A percentile compares a stretch with the other conserved stretches of the same genome.
phyloP scores from a whole-genome alignment of 352 stramenopile species.

The Phytophthora lateralis region DNA sequence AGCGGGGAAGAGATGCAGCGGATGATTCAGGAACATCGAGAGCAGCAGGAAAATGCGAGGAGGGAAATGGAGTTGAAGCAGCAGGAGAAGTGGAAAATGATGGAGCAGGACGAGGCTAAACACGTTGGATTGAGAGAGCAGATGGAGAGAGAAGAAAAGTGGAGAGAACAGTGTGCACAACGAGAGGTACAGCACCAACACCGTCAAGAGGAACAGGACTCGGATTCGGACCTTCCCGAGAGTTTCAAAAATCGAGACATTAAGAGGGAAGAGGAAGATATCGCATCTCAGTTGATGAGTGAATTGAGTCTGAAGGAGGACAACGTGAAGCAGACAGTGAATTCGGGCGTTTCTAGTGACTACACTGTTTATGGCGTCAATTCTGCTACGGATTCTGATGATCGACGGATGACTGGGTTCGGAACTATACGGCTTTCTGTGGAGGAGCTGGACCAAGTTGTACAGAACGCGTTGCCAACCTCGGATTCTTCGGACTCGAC shows the following conservation, averaged over 20 bases:
- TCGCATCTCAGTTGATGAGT: constrained; percentile 8
- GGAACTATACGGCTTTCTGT: constrained; percentile 25
- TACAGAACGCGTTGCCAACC: constrained; percentile 41
- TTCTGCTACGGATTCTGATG: not conserved
- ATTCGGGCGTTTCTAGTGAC: constrained; percentile 1
- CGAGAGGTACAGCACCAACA: constrained; percentile 1
- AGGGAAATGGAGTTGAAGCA: constrained; percentile 23
- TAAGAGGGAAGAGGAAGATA: constrained; percentile 6
- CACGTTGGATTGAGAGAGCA: constrained; percentile 16
- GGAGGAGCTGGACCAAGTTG: constrained; percentile 32
- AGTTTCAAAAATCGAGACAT: constrained; percentile 20
- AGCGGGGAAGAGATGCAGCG: constrained; percentile 30
- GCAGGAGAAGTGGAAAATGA: constrained; percentile 22
- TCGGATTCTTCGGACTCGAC: constrained; percentile 45
- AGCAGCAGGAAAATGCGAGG: constrained; percentile 25
- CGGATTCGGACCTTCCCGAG: constrained; percentile 11
- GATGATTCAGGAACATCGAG: constrained; percentile 30
- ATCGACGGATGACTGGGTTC: constrained; percentile 9
- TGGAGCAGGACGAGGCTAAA: constrained; percentile 23
- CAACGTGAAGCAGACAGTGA: constrained; percentile 3
- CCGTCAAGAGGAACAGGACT: not conserved
- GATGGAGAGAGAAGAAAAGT: constrained; percentile 17
- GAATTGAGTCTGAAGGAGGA: constrained; percentile 17
- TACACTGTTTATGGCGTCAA: constrained; percentile 12
- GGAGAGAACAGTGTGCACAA: constrained; percentile 15